Conservation (phyloP, 2,329 filamentous ascomycete species). For the Colletotrichum liaoningense region DNA sequence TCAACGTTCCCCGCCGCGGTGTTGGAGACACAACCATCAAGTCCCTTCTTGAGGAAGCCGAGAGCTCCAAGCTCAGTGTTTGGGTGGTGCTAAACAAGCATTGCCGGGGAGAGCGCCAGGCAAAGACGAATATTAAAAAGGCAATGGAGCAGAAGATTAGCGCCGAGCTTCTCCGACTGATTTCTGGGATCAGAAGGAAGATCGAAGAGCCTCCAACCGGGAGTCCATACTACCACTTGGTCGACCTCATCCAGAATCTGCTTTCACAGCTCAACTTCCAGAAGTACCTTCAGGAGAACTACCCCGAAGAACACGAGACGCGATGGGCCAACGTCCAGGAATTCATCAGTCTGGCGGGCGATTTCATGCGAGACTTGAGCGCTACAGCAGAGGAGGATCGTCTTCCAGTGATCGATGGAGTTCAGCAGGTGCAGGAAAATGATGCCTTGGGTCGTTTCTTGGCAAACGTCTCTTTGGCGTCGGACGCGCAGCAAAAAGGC, state of each 20-base stretch:
- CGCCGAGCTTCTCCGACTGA: slow-evolving; percentile 59
- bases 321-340: slow-evolving; percentile 93
- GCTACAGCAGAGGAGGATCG: slow-evolving; percentile 59
- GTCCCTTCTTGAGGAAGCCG: slow-evolving; percentile 80
- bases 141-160: slow-evolving; percentile 65
- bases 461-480: slow-evolving; percentile 89
- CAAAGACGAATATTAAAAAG: slow-evolving; percentile 61
- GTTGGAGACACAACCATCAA: slow-evolving; percentile 85
- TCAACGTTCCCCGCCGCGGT: slow-evolving; percentile 85
- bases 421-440: slow-evolving; percentile 76
- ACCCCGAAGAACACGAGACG: slow-evolving; percentile 79
- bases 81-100: slow-evolving; percentile 78
- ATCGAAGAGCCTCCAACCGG: slow-evolving; percentile 44
- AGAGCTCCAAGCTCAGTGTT: slow-evolving; percentile 73
- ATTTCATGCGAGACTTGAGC: slow-evolving; percentile 67
- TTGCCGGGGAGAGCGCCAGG: slow-evolving; percentile 59
- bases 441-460: slow-evolving; percentile 80
- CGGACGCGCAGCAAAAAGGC: slow-evolving; percentile 71
- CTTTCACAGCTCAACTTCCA: slow-evolving; percentile 78
- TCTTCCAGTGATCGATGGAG: slow-evolving; percentile 76
- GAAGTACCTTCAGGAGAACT: slow-evolving; percentile 77
- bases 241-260: slow-evolving; percentile 62
- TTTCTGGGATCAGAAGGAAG: slow-evolving; percentile 44
- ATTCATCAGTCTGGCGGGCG: slow-evolving; percentile 81
- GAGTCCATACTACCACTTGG: slow-evolving; percentile 50